Evolutionary conservation across 305 asterid species (phyloP).

Genomic region (Vinca major): DNA sequence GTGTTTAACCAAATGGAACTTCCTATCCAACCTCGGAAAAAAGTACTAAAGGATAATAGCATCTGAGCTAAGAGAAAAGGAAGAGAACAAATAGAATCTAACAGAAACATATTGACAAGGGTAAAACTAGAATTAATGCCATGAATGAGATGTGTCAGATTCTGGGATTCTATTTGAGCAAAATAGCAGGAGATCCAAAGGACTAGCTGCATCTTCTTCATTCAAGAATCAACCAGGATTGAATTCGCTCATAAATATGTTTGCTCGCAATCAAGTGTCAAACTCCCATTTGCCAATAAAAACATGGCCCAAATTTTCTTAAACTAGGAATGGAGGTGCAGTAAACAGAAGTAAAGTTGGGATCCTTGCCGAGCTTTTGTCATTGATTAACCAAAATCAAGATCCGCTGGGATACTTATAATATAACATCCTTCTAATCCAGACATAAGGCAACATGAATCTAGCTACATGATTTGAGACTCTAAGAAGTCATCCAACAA

Average conservation of each 20-base stretch:
- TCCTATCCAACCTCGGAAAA: not conserved
- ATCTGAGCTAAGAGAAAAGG: not conserved
- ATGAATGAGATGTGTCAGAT: not conserved
- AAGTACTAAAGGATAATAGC: not conserved
- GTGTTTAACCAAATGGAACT: not conserved
- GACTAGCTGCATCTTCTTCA: not conserved
- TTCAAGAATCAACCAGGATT: not conserved
- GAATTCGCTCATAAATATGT: not conserved
- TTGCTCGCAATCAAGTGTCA: not conserved
- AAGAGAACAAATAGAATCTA: not conserved
- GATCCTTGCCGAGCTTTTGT: not conserved
- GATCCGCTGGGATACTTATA: not conserved
- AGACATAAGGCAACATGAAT: not conserved
- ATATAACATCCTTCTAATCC: not conserved
- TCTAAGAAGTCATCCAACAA: not conserved
- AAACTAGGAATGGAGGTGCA: not conserved
- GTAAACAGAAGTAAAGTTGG: not conserved
- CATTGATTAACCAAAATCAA: not conserved
- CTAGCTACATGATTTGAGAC: not conserved
- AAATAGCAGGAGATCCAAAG: not conserved
- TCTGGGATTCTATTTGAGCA: not conserved
- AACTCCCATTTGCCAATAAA: not conserved
- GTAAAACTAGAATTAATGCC: not conserved
- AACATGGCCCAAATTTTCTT: not conserved
- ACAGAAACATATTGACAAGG: not conserved